Conservation (phyloP, 805 yeast species). For the Torulaspora delbrueckii region DNA sequence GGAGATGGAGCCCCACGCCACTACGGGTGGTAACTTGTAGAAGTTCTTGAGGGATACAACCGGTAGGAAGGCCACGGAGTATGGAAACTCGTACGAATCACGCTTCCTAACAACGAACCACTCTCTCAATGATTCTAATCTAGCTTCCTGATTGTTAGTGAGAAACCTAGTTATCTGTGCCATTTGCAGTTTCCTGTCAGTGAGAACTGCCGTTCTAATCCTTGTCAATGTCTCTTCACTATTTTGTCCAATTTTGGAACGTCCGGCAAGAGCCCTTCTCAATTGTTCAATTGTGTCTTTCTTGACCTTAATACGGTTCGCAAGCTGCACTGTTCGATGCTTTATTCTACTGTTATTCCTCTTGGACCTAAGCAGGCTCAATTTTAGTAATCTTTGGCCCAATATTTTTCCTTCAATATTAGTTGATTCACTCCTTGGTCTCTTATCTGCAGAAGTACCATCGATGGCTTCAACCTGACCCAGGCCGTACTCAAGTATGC, state of each 20-base stretch:
- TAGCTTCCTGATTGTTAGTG: slow-evolving; percentile 9
- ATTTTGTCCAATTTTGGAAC: neutral
- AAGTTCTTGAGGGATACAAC: slow-evolving; percentile 24
- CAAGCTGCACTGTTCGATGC: slow-evolving; percentile 12
- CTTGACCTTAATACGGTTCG: slow-evolving; percentile 11
- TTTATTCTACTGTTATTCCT: slow-evolving; percentile 19
- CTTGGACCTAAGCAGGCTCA: slow-evolving; percentile 16
- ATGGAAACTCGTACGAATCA: slow-evolving; percentile 24
- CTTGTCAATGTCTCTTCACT: neutral
- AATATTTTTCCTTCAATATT: slow-evolving; percentile 14
- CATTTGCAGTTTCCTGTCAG: slow-evolving; percentile 10
- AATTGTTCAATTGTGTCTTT: neutral
- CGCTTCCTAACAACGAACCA: slow-evolving; percentile 25
- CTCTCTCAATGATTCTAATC: slow-evolving; percentile 12
- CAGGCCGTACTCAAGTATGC: slow-evolving; percentile 20
- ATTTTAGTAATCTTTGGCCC: slow-evolving; percentile 13
- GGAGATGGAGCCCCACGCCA: slow-evolving; percentile 19
- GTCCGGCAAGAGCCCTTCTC: neutral
- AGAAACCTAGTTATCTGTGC: slow-evolving; percentile 17
- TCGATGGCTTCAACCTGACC: slow-evolving; percentile 4
- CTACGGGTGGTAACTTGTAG: slow-evolving; percentile 18
- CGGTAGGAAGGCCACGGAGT: slow-evolving; percentile 25
- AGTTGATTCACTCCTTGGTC: neutral
- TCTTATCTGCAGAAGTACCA: neutral
- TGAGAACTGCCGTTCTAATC: neutral